A percentile compares a stretch with the other conserved stretches of the same genome.
Evolutionary conservation across 352 stramenopile species (phyloP).

Genomic region (Globisporangium radiosum): DNA sequence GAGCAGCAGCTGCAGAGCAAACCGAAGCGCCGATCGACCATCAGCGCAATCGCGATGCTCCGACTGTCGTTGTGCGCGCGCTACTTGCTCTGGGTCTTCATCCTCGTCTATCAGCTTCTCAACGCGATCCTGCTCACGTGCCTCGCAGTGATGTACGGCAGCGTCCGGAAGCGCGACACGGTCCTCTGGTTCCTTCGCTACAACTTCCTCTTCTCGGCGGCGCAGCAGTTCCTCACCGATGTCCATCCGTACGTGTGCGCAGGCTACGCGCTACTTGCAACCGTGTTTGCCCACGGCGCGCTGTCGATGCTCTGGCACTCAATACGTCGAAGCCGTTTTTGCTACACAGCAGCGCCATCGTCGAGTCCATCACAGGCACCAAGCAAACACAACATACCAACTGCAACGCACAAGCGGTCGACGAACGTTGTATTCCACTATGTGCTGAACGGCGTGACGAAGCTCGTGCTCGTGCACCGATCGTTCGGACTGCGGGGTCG

Average conservation of each 20-base stretch:
- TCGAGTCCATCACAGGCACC: neutral
- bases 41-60: no score
- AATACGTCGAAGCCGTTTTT: neutral
- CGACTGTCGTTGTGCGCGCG: no score
- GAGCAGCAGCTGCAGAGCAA: no score
- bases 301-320: slow-evolving; percentile 12
- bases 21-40: no score
- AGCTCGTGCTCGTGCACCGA: neutral
- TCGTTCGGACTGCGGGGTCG: slow-evolving; percentile 9
- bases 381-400: no score
- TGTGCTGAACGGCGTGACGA: neutral
- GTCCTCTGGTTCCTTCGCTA: slow-evolving; percentile 13
- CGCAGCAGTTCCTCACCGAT: slow-evolving; percentile 5
- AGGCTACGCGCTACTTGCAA: slow-evolving; percentile 4
- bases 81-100: slow-evolving; percentile 4
- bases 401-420: neutral
- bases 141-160: slow-evolving; percentile 8
- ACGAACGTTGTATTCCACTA: neutral
- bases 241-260: slow-evolving; percentile 3
- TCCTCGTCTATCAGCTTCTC: slow-evolving; percentile 7
- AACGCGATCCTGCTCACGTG: slow-evolving; percentile 6
- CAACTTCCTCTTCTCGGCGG: slow-evolving; percentile 18
- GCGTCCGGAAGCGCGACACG: neutral
- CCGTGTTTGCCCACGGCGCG: slow-evolving; percentile 5
- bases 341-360: neutral